Conservation (phyloP, 495 filamentous ascomycete species). For the Lepidopterella palustris region DNA sequence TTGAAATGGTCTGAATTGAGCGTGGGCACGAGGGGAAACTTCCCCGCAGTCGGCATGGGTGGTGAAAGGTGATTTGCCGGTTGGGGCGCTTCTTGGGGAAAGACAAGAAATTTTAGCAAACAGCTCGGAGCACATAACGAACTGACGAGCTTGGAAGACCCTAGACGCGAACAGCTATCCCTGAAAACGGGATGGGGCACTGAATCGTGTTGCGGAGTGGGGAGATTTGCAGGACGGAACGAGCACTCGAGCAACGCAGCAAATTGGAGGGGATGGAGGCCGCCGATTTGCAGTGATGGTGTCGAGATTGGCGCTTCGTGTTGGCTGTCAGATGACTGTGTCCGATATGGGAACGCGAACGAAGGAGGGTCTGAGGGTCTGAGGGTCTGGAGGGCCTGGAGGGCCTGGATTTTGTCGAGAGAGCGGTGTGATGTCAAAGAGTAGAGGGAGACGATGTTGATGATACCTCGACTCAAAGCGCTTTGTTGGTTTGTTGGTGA, state of each 20-base stretch:
- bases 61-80: conserved; percentile 13
- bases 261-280: not conserved
- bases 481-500: no score
- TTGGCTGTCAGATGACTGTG: not conserved
- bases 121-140: not conserved
- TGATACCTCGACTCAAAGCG: no score
- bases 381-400: no score
- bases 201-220: not conserved
- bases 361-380: not conserved
- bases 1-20: not conserved
- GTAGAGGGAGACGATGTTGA: no score
- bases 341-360: not conserved
- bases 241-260: not conserved
- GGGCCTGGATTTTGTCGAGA: no score
- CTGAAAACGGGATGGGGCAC: not conserved
- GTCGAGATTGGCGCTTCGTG: not conserved
- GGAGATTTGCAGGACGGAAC: not conserved
- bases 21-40: not conserved
- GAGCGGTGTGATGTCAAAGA: not conserved
- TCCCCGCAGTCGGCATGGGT: conserved; percentile 16
- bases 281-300: not conserved
- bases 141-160: not conserved
- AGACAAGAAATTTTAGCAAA: not conserved
- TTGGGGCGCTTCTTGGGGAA: conserved; percentile 17
- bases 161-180: not conserved